Evolutionary conservation across 192 early-diverging fungal species (phyloP).

Genomic region (Backusella sp.): DNA sequence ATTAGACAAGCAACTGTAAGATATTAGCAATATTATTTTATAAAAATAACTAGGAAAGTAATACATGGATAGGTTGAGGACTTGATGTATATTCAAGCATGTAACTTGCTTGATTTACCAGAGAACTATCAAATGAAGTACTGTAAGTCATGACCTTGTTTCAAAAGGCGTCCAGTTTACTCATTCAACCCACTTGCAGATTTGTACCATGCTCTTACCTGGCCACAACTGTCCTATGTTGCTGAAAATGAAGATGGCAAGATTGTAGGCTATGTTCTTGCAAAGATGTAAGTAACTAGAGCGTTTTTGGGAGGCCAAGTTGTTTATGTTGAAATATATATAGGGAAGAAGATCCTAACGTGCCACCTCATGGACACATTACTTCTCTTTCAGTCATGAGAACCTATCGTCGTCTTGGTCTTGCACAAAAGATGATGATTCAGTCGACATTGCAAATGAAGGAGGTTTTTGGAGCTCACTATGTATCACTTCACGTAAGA

Average conservation of each 20-base stretch:
- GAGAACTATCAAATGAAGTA: conserved; percentile 99
- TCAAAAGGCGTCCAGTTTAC: background rate
- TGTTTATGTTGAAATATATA: background rate
- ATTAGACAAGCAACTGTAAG: conserved; percentile 70
- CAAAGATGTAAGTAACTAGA: conserved; percentile 77
- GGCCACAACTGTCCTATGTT: conserved; percentile 94
- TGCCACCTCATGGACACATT: conserved; percentile 88
- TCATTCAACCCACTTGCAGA: conserved; percentile 38
- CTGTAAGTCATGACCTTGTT: conserved; percentile 56
- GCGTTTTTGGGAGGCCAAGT: background rate
- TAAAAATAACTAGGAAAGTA: background rate
- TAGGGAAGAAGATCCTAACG: conserved; percentile 86
- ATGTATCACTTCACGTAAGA: conserved; percentile 92
- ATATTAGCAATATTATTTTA: background rate
- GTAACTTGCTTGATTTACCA: conserved; percentile 95
- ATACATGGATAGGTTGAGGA: conserved; percentile 65
- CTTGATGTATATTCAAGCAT: conserved; percentile 92
- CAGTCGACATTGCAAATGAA: conserved; percentile 91
- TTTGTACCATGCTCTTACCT: conserved; percentile 77
- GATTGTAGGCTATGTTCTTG: conserved; percentile 96
- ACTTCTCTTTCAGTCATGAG: conserved; percentile 97
- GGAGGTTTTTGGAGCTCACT: conserved; percentile 82
- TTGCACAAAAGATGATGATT: conserved; percentile 97
- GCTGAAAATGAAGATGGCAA: conserved; percentile 90
- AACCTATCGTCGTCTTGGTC: conserved; percentile 90